Evolutionary conservation across 169 alveolate species (phyloP), one percentile per base, ranked within the genome.

Genomic region (Plasmodium gaboni): DNA sequence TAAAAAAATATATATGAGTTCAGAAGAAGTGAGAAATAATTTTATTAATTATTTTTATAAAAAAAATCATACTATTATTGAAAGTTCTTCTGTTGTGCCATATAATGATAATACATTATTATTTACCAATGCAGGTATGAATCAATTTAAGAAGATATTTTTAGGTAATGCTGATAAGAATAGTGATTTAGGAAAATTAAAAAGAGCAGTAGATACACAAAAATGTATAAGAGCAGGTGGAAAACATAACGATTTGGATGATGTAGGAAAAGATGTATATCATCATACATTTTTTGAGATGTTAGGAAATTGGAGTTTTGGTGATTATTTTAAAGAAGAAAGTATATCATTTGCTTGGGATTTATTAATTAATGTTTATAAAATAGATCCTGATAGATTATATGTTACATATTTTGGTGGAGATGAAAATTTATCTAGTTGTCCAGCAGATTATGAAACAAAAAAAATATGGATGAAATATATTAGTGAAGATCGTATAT

Each of bases 271-370:
- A 83, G 99, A 97, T 76, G 97, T 96, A 71, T 97, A 97, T 91
- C 99, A 97, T 94, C 98, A 97, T 86, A 97, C 99, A 9, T 97
- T 97, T 85, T 97, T 97, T 89, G 99, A 97, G 93, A 97, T 97
- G 99, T 94, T 97, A n/a, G 99, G 99, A 48, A 97, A 96, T 89
- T 97, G 99, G 99, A 95, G 98, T 76, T 97, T 97, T 70, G 99
- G 99, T 7, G 98, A 97, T 95, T 97, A 97, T 83, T 97, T 97
- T 93, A 97, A 97, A 89, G 94, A 94, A 71, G 98, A 97, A 61
- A 98, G 98, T 32, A 96, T 97, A 48, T 96, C 90, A 2, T 96
- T 95, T 96, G 99, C 99, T 28, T 97, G 98, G 98, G 95, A 96
- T 78, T 90, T 97, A 51, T 95, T 97, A 78, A 96, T 97, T 0